Evolutionary conservation across 495 filamentous ascomycete species (phyloP).

Genomic region (Penicillium ucsense): DNA sequence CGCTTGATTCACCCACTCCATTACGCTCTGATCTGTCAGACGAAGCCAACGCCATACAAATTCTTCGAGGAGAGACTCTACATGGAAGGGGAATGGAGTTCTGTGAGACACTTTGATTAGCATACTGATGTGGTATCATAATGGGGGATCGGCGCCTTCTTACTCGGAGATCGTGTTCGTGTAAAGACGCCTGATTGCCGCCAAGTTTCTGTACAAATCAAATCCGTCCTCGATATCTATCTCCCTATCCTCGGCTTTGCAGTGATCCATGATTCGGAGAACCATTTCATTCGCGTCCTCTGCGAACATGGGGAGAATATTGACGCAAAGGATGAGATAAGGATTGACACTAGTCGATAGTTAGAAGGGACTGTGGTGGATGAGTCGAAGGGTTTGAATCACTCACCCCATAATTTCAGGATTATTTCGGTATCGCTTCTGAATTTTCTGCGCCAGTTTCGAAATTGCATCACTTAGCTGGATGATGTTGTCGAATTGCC

Average conservation of each 20-base stretch:
- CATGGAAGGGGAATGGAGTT: constrained; percentile 64
- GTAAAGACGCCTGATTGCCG: constrained; percentile 74
- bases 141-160: constrained; percentile 5
- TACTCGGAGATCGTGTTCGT: constrained; percentile 56
- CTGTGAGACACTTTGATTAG: constrained; percentile 11
- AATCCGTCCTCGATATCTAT: constrained; percentile 86
- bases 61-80: constrained; percentile 75
- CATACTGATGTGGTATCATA: too few relatives aligned
- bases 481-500: constrained; percentile 81
- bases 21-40: constrained; percentile 66
- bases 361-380: constrained; percentile 11
- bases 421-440: constrained; percentile 83
- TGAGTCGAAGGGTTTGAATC: not conserved
- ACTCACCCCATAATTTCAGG: constrained; percentile 77
- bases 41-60: constrained; percentile 96
- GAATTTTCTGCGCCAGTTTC: constrained; percentile 71
- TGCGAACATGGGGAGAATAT: constrained; percentile 80
- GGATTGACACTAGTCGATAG: constrained; percentile 53
- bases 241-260: constrained; percentile 58
- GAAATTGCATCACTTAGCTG: constrained; percentile 78
- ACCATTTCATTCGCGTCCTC: constrained; percentile 79
- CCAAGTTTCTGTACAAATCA: constrained; percentile 79
- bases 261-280: constrained; percentile 61
- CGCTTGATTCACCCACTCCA: constrained; percentile 80
- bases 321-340: constrained; percentile 66